Percentiles rank a stretch among this genome's conserved stretches.
Evolutionary conservation across 2,329 filamentous ascomycete genomes (phyloP).

Genomic region (Sporothrix globosa): DNA sequence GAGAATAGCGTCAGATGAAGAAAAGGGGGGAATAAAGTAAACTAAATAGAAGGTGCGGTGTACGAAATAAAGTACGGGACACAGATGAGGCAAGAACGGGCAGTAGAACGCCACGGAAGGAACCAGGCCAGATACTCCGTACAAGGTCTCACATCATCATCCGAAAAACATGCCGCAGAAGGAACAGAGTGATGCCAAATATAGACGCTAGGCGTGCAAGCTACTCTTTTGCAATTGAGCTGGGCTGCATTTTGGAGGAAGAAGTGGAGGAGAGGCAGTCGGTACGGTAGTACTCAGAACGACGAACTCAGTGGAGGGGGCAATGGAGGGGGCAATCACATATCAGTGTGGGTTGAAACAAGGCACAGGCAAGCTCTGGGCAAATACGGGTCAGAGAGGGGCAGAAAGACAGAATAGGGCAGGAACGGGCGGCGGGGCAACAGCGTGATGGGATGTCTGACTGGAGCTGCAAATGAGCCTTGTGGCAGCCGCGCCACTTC

Average conservation of each 20-base stretch:
- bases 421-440: conserved; percentile 4
- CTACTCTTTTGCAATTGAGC: background rate
- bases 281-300: no score
- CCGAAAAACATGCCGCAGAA: background rate
- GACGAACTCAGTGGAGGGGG: background rate
- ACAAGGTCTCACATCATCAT: conserved; percentile 26
- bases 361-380: conserved; percentile 22
- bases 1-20: background rate
- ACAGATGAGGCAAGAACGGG: background rate
- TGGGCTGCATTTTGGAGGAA: conserved; percentile 7
- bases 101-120: conserved; percentile 15
- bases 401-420: background rate
- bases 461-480: background rate
- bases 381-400: conserved; percentile 15
- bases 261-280: background rate
- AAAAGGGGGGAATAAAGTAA: background rate
- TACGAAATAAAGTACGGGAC: background rate
- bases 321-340: conserved; percentile 18
- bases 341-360: conserved; percentile 22
- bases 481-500: conserved; percentile 27
- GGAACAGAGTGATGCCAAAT: conserved; percentile 19
- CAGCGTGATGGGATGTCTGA: background rate
- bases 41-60: conserved; percentile 23
- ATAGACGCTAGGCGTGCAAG: conserved; percentile 12
- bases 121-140: background rate